Conservation (phyloP, 208 protist genomes). For the Leptomonas pyrrhocoris region DNA sequence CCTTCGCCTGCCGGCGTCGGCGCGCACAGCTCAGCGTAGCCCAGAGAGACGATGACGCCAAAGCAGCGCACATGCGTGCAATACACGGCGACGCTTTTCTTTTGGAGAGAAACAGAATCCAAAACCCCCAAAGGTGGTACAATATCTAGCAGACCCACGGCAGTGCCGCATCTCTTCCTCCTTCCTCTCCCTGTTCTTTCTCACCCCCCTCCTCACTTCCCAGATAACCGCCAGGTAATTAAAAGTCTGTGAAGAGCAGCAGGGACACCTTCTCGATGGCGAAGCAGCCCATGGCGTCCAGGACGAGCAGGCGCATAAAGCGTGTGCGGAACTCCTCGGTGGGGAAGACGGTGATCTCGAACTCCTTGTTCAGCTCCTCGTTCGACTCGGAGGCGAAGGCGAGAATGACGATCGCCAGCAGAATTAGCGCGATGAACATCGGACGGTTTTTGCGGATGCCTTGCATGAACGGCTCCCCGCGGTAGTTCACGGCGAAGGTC, state of each 20-base stretch:
- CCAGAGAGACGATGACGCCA: too few species aligned
- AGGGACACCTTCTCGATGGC: constrained; percentile 77
- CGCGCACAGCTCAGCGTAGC: too few species aligned
- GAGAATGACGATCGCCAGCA: constrained; percentile 75
- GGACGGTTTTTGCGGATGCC: constrained; percentile 90
- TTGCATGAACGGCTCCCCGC: constrained; percentile 95
- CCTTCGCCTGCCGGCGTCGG: too few species aligned
- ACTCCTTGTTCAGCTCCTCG: constrained; percentile 79
- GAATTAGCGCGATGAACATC: constrained; percentile 87
- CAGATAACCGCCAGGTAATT: background rate
- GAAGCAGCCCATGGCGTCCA: constrained; percentile 80
- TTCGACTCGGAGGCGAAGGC: constrained; percentile 80
- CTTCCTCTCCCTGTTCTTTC: too few species aligned
- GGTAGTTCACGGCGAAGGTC: constrained; percentile 98
- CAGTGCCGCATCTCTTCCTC: too few species aligned
- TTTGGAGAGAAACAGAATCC: too few species aligned
- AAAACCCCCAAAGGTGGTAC: too few species aligned
- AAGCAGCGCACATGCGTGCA: too few species aligned
- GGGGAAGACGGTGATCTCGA: constrained; percentile 91
- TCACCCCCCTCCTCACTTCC: too few species aligned
- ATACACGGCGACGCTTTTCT: too few species aligned
- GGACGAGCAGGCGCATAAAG: constrained; percentile 73
- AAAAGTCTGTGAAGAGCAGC: constrained; percentile 76
- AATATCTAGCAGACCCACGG: too few species aligned
- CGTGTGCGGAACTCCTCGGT: constrained; percentile 71